Conservation (phyloP, 257 asterid genomes). For the Apocynum venetum region DNA sequence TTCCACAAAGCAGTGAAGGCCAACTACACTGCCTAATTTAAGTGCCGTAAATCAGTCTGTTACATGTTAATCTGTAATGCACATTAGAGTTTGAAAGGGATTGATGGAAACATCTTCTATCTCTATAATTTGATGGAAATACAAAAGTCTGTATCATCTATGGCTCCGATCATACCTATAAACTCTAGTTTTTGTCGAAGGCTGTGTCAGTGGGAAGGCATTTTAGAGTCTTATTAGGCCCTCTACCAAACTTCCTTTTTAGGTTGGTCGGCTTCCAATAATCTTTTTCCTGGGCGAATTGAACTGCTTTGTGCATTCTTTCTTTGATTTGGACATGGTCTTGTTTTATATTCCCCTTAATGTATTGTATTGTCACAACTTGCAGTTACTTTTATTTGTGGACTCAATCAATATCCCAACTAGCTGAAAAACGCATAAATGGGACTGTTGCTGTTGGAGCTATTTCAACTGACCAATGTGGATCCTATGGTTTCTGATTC, state of each 20-base stretch:
- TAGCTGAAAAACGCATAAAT: not conserved
- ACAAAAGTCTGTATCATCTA: not conserved
- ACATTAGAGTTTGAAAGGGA: not conserved
- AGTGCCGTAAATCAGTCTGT: not conserved
- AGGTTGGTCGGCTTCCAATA: slow-evolving; percentile 4
- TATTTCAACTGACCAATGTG: not conserved
- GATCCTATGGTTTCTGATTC: not conserved
- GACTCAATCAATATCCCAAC: not conserved
- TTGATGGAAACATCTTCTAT: not conserved
- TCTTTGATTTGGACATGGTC: not conserved
- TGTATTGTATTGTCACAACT: not conserved
- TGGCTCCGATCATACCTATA: not conserved
- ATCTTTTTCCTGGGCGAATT: not conserved
- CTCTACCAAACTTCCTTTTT: not conserved
- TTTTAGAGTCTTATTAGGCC: not conserved
- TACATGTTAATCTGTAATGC: not conserved
- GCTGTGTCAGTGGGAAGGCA: not conserved
- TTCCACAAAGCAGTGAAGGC: not conserved
- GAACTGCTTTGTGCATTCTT: not conserved
- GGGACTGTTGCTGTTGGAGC: slow-evolving; percentile 1
- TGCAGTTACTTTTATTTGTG: not conserved
- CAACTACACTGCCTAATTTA: not conserved
- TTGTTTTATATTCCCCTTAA: not conserved
- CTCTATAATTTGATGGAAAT: slow-evolving; percentile 3
- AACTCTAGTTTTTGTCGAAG: not conserved